These are phyloP conservation scores for Quercus gilva DNA, from an alignment of 306 rosid genomes.

Conservation along the genomic window DNA sequence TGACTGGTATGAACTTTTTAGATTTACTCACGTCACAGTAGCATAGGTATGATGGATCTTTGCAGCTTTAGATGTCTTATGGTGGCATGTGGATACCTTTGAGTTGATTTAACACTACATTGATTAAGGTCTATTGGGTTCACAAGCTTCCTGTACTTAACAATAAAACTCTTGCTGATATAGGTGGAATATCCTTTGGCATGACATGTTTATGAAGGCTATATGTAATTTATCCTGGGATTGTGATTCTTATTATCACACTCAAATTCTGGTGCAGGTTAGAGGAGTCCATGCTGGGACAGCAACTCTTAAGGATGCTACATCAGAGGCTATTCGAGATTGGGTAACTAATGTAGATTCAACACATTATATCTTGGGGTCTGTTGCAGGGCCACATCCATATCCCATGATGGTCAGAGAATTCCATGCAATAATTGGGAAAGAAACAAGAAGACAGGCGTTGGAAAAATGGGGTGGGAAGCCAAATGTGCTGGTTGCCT, in stretches of 20 bases:
- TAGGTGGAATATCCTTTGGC: too few species aligned
- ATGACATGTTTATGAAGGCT: neutral
- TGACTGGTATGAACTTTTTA: too few species aligned
- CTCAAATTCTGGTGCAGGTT: conserved; percentile 46
- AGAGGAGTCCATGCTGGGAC: conserved; percentile 91
- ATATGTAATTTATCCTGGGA: neutral
- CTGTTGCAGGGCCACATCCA: conserved; percentile 98
- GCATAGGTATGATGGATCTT: too few species aligned
- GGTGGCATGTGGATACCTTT: too few species aligned
- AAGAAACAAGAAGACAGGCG: conserved; percentile 91
- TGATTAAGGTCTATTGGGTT: too few species aligned
- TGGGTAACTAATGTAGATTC: conserved; percentile 99
- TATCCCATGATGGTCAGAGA: conserved; percentile 99
- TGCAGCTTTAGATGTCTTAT: too few species aligned
- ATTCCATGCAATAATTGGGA: conserved; percentile 89
- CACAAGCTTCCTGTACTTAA: too few species aligned
- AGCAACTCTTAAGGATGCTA: conserved; percentile 96
- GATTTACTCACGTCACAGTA: too few species aligned
- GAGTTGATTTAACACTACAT: too few species aligned
- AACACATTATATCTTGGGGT: conserved; percentile 97
- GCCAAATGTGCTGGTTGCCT: conserved; percentile 91
- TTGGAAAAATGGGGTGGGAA: conserved; percentile 95
- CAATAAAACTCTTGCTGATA: too few species aligned
- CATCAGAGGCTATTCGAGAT: conserved; percentile 95
- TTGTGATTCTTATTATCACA: neutral